phyloP scores from a whole-genome alignment of 2,329 filamentous ascomycete genomes.

The Fusarium graminum region DNA sequence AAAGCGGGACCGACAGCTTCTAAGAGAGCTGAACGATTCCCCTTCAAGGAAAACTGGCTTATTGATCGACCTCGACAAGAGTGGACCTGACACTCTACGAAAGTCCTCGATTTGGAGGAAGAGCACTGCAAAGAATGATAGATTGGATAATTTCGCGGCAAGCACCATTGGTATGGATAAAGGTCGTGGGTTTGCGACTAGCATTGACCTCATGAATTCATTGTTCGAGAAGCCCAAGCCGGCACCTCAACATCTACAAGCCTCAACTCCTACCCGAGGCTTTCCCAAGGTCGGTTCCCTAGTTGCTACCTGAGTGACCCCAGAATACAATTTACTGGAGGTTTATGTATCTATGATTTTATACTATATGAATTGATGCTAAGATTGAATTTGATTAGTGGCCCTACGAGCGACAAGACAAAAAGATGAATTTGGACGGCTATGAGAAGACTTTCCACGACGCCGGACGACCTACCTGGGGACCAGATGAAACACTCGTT shows the following conservation, averaged over 20 bases:
- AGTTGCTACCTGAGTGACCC: conserved; percentile 53
- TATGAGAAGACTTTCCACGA: conserved; percentile 77
- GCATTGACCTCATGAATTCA: conserved; percentile 96
- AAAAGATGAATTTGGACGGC: conserved; percentile 74
- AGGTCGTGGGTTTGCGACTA: conserved; percentile 81
- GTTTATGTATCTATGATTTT: conserved; percentile 53
- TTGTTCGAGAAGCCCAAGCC: conserved; percentile 82
- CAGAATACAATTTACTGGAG: conserved; percentile 44
- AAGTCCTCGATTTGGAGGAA: conserved; percentile 55
- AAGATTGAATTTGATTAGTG: conserved; percentile 73
- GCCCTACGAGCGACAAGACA: conserved; percentile 85
- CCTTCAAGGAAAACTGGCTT: conserved; percentile 50
- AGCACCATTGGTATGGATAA: conserved; percentile 57
- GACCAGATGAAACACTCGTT: conserved; percentile 78
- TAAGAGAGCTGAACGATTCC: conserved; percentile 71
- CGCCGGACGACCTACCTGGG: conserved; percentile 84
- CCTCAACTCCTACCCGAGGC: conserved; percentile 69
- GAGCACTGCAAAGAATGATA: conserved; percentile 50
- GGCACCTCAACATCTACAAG: conserved; percentile 66
- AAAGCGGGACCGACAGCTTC: conserved; percentile 87
- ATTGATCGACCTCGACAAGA: conserved; percentile 49
- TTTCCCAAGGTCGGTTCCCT: conserved; percentile 88
- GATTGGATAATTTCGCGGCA: conserved; percentile 48
- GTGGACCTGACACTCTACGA: conserved; percentile 65
- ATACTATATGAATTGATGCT: conserved; percentile 56